Evolutionary conservation across 768 basidiomycete species (phyloP).

Genomic region (Porphyrellus cyaneotinctus): DNA sequence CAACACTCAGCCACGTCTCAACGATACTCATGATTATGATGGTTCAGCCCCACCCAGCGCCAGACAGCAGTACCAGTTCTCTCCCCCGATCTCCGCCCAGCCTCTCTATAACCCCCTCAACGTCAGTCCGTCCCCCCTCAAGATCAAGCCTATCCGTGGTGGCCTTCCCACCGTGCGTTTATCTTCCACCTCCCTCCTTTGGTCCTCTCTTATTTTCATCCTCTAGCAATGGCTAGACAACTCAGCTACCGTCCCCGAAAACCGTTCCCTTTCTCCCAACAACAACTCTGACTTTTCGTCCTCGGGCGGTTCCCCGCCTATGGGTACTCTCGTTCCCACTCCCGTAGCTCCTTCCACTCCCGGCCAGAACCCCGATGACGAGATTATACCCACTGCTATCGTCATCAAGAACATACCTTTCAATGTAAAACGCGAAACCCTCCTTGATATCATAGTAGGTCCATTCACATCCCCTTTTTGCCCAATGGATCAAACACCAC

Average conservation of each 20-base stretch:
- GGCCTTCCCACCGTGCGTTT: slow-evolving; percentile 69
- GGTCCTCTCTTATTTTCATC: slow-evolving; percentile 11
- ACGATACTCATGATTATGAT: slow-evolving; percentile 85
- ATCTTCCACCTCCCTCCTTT: slow-evolving; percentile 20
- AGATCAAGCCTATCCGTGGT: slow-evolving; percentile 64
- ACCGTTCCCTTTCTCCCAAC: slow-evolving; percentile 78
- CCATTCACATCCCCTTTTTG: slow-evolving; percentile 1
- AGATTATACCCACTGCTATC: slow-evolving; percentile 97
- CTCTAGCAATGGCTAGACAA: slow-evolving; percentile 85
- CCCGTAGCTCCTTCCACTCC: slow-evolving; percentile 49
- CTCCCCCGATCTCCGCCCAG: slow-evolving; percentile 53
- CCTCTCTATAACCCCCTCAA: slow-evolving; percentile 46
- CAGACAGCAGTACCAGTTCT: slow-evolving; percentile 67
- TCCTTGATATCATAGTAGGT: slow-evolving; percentile 93
- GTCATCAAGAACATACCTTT: slow-evolving; percentile 99
- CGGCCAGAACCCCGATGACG: slow-evolving; percentile 64
- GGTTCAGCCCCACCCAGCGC: slow-evolving; percentile 45
- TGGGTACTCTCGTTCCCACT: slow-evolving; percentile 40
- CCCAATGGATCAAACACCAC: slow-evolving; percentile 10
- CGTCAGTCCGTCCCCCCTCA: slow-evolving; percentile 66
- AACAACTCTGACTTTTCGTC: slow-evolving; percentile 89
- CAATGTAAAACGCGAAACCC: slow-evolving; percentile 93
- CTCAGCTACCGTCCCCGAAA: slow-evolving; percentile 47
- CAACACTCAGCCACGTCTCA: slow-evolving; percentile 71
- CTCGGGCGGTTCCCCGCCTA: slow-evolving; percentile 76